Conservation (phyloP, 345 rosid genomes). For the Salix arbutifolia region DNA sequence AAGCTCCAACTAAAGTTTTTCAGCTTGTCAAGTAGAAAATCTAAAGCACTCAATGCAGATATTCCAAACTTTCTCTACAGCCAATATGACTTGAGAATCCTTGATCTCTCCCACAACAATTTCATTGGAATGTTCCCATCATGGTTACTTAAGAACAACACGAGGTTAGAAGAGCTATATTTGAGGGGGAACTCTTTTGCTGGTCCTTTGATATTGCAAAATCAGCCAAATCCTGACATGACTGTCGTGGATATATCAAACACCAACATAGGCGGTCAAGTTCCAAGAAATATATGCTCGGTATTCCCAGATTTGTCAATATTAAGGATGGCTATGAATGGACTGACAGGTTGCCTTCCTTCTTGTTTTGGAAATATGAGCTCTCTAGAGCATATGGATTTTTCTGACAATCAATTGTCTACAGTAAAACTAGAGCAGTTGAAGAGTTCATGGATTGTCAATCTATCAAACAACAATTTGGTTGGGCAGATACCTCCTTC, state of each 20-base stretch:
- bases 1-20: neutral
- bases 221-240: neutral
- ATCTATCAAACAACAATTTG: too few relatives aligned
- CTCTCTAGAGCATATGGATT: neutral
- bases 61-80: slow-evolving; percentile 5
- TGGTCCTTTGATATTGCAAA: neutral
- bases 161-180: neutral
- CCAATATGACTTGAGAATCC: slow-evolving; percentile 6
- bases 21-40: neutral
- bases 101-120: slow-evolving; percentile 1
- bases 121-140: slow-evolving; percentile 6
- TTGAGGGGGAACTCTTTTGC: neutral
- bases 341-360: slow-evolving; percentile 21
- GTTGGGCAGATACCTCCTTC: neutral
- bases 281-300: slow-evolving; percentile 10
- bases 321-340: slow-evolving; percentile 9
- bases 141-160: slow-evolving; percentile 32
- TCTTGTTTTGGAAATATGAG: slow-evolving; percentile 10
- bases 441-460: too few relatives aligned
- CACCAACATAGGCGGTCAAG: neutral
- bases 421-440: too few relatives aligned
- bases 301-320: neutral
- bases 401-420: slow-evolving; percentile 14
- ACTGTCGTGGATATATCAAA: neutral
- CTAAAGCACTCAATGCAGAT: neutral